These are phyloP conservation scores for Cardamine chenopodiifolia DNA, from an alignment of 345 rosid genomes.

Conservation along the genomic window DNA sequence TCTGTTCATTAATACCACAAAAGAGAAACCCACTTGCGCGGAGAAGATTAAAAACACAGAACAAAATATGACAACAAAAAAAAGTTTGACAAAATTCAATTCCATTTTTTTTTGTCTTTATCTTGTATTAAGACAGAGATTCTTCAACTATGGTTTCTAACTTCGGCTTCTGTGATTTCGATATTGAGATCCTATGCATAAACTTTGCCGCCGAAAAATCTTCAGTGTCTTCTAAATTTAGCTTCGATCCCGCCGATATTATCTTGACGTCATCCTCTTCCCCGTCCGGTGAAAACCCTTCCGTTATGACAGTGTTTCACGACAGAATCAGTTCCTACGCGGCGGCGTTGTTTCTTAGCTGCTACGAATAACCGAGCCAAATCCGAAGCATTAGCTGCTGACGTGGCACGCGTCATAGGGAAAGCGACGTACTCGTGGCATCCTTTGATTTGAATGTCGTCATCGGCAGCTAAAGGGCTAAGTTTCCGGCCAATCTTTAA, in stretches of 20 bases:
- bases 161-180: conserved; percentile 79
- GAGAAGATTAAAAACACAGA: not conserved
- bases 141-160: conserved; percentile 79
- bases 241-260: conserved; percentile 39
- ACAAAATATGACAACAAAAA: not conserved
- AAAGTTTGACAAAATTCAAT: not conserved
- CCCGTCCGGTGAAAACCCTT: conserved; percentile 32
- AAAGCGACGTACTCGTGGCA: conserved; percentile 69
- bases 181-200: conserved; percentile 59
- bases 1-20: conserved; percentile 38
- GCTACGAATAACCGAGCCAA: conserved; percentile 62
- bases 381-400: conserved; percentile 66
- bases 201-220: conserved; percentile 61
- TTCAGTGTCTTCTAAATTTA: conserved; percentile 63
- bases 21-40: conserved; percentile 33
- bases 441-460: conserved; percentile 61
- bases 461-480: conserved; percentile 74
- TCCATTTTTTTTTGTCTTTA: not conserved
- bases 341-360: conserved; percentile 50
- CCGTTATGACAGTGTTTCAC: conserved; percentile 37
- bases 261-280: conserved; percentile 14
- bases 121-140: conserved; percentile 36
- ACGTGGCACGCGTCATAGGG: conserved; percentile 67
- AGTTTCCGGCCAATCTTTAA: conserved; percentile 67
- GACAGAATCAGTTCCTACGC: conserved; percentile 21